Percentiles rank a stretch among this genome's conserved stretches.
These are phyloP conservation scores for Yarrowia sp. DNA, from an alignment of 805 yeast genomes.

Conservation along the genomic window DNA sequence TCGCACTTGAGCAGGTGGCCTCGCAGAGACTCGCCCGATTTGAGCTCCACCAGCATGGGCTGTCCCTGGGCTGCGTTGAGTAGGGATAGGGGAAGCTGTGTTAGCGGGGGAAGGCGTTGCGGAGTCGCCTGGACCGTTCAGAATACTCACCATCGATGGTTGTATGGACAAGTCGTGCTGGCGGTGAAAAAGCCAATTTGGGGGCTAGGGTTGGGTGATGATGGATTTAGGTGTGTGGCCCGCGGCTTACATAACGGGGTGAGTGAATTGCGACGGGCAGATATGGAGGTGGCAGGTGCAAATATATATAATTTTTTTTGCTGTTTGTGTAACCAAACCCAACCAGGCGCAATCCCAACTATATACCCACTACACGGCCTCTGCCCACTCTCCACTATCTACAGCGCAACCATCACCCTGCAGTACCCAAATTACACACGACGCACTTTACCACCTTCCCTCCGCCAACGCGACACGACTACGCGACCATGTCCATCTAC, in stretches of 20 bases:
- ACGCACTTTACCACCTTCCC: no score
- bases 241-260: no score
- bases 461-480: constrained; percentile 27
- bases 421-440: no score
- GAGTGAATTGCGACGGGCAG: no score
- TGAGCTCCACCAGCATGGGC: constrained; percentile 82
- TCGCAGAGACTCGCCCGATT: constrained; percentile 83
- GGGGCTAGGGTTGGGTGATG: constrained; percentile 26
- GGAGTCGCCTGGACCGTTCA: neutral
- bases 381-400: no score
- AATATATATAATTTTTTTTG: no score
- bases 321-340: no score
- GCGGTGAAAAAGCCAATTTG: constrained; percentile 17
- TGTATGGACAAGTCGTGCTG: neutral
- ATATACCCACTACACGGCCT: no score
- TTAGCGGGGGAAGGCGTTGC: neutral
- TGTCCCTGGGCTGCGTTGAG: constrained; percentile 89
- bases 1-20: constrained; percentile 86
- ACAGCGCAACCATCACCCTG: no score
- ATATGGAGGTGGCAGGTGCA: no score
- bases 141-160: constrained; percentile 18
- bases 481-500: constrained; percentile 34
- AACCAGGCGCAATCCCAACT: no score
- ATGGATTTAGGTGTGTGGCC: neutral
- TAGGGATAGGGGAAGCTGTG: constrained; percentile 83